Percentiles rank a stretch among this genome's conserved stretches.
phyloP scores from a whole-genome alignment of 805 yeast species.

The Lipomyces mesembrius region DNA sequence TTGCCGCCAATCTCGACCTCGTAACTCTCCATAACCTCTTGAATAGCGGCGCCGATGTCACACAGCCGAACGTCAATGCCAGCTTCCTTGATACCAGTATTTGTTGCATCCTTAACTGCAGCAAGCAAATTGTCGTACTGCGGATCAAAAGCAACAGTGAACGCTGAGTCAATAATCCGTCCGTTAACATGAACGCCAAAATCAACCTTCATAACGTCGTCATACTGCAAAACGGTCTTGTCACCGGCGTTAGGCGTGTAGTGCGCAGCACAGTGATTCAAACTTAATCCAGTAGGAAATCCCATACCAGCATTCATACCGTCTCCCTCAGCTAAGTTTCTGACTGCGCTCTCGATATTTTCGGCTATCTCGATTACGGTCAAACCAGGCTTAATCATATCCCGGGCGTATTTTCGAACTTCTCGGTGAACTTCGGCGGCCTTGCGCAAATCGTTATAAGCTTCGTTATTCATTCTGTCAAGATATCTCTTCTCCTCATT shows the following conservation, averaged over 20 bases:
- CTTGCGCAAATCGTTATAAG: slow-evolving; percentile 88
- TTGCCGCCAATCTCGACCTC: slow-evolving; percentile 91
- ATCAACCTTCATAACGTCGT: slow-evolving; percentile 96
- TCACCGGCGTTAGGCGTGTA: slow-evolving; percentile 97
- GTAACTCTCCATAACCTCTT: slow-evolving; percentile 96
- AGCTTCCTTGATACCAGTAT: slow-evolving; percentile 88
- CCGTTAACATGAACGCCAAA: slow-evolving; percentile 97
- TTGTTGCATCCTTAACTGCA: slow-evolving; percentile 92
- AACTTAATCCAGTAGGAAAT: slow-evolving; percentile 95
- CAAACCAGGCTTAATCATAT: slow-evolving; percentile 86
- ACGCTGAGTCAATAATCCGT: slow-evolving; percentile 91
- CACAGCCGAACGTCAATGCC: slow-evolving; percentile 95
- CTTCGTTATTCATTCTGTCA: slow-evolving; percentile 62
- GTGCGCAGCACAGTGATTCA: slow-evolving; percentile 96
- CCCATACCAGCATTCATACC: slow-evolving; percentile 81
- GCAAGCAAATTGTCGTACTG: slow-evolving; percentile 77
- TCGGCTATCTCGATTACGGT: slow-evolving; percentile 88
- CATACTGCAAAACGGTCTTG: slow-evolving; percentile 74
- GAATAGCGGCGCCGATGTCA: slow-evolving; percentile 94
- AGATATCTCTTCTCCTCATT: slow-evolving; percentile 83
- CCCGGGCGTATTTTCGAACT: slow-evolving; percentile 79
- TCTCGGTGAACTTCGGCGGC: slow-evolving; percentile 96
- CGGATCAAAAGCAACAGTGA: slow-evolving; percentile 84
- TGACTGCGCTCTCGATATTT: slow-evolving; percentile 79
- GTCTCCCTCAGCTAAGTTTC: slow-evolving; percentile 70